Conservation (phyloP, 2,329 filamentous ascomycete species). For the Fusarium sp. region DNA sequence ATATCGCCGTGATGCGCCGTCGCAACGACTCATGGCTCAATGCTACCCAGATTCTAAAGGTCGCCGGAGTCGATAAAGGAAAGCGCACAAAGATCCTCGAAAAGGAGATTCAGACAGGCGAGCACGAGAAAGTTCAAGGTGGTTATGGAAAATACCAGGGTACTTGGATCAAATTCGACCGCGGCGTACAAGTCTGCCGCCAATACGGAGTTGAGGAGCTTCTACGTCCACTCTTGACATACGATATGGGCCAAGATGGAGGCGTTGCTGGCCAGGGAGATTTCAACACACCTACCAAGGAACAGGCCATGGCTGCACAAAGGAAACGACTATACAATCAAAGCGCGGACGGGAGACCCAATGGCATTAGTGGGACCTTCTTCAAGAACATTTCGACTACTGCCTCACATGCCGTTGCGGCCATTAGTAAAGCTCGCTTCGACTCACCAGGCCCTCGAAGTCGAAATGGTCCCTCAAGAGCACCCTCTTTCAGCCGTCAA, state of each 20-base stretch:
- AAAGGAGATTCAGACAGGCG: constrained; percentile 95
- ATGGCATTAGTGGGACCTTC: constrained; percentile 83
- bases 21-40: constrained; percentile 97
- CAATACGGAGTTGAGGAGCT: constrained; percentile 82
- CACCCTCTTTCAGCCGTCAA: constrained; percentile 78
- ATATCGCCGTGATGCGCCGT: constrained; percentile 93
- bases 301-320: constrained; percentile 97
- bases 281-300: constrained; percentile 96
- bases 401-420: constrained; percentile 91
- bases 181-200: constrained; percentile 91
- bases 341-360: constrained; percentile 73
- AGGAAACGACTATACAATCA: constrained; percentile 90
- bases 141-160: constrained; percentile 99
- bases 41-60: constrained; percentile 97
- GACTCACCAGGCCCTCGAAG: constrained; percentile 84
- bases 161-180: constrained; percentile 96
- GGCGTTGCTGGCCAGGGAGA: constrained; percentile 77
- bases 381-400: constrained; percentile 97
- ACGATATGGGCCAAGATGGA: constrained; percentile 83
- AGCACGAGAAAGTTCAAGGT: constrained; percentile 98
- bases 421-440: constrained; percentile 95
- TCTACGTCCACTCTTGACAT: constrained; percentile 79
- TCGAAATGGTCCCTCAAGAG: constrained; percentile 73
- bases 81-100: constrained; percentile 98
- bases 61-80: constrained; percentile 96